Conservation (phyloP, 805 yeast species). For the Nakazawaea peltata region DNA sequence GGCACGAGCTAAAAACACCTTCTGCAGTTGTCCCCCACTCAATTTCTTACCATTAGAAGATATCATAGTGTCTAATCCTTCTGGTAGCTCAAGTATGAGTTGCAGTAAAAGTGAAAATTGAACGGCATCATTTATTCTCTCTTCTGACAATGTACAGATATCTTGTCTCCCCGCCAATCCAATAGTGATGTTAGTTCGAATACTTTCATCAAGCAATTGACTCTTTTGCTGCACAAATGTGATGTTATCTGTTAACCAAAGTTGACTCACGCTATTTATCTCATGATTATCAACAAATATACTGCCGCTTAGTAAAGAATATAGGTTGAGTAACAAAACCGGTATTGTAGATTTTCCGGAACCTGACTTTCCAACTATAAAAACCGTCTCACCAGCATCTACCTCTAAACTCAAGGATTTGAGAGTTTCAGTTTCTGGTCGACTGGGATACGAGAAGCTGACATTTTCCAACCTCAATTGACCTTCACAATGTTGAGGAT, state of each 20-base stretch:
- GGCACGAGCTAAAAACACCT: slow-evolving; percentile 82
- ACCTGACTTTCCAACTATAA: slow-evolving; percentile 82
- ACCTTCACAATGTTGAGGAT: slow-evolving; percentile 32
- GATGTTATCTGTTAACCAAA: slow-evolving; percentile 54
- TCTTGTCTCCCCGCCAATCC: slow-evolving; percentile 29
- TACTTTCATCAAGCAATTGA: slow-evolving; percentile 52
- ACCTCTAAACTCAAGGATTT: slow-evolving; percentile 38
- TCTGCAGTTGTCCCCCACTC: slow-evolving; percentile 90
- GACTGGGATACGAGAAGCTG: slow-evolving; percentile 53
- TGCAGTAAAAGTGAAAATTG: slow-evolving; percentile 44
- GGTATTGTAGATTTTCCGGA: slow-evolving; percentile 87
- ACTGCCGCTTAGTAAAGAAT: slow-evolving; percentile 42
- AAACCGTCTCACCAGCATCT: slow-evolving; percentile 39
- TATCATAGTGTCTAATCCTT: slow-evolving; percentile 47
- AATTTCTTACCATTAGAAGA: slow-evolving; percentile 37
- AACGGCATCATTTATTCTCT: slow-evolving; percentile 33
- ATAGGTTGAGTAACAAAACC: slow-evolving; percentile 52
- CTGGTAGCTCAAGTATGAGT: slow-evolving; percentile 38
- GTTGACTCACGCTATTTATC: slow-evolving; percentile 30
- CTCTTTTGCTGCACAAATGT: slow-evolving; percentile 71
- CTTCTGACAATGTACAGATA: slow-evolving; percentile 16
- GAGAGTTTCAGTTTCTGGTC: slow-evolving; percentile 41
- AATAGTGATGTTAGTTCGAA: slow-evolving; percentile 55
- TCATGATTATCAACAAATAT: slow-evolving; percentile 50
- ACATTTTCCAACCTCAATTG: slow-evolving; percentile 48